Evolutionary conservation across 345 rosid species (phyloP), one percentile per base, ranked within the genome.

Genomic region (Garcia nutans): DNA sequence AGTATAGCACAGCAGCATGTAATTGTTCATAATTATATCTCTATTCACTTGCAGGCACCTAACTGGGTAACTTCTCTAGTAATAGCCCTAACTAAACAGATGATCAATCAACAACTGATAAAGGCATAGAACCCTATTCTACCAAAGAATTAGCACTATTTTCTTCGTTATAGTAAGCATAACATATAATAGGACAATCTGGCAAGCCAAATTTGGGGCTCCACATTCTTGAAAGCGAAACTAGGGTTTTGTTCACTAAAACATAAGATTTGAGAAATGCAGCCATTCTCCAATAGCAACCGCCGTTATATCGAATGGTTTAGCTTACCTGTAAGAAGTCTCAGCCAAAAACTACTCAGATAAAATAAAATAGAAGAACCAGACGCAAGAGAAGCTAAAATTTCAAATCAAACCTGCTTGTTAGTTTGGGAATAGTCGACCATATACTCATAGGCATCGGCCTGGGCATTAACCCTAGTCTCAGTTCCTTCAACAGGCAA

Each of bases 401-500:
- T 47, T 47, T 26, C 8, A 55, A 55, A 24, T 17, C 31, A 63
- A 31, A 93, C 99, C 98, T 90, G 95, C 85, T 92, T 96, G 81
- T 92, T 96, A 61, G 97, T 96, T 86, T 91, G 97, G 1, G 98
- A 93, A 65, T 96, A 96, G 50, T 96, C 99, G 61, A 96, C 99
- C 99, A 96, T 96, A 57, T 96, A 96, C 87, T 93, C 99, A 63
- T 96, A 96, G 5, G 99, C 99, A 84, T 96, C 99, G 7, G 96
- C 97, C 83, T 96, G 99, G 50, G 99, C 99, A 79, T 96, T 96
- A 82, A 96, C 98, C 90, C 97, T 90, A 85, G 89, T 85, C 74
- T 93, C 99, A 22, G 99, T 96, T 3, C 99, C 98, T 88, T 96
- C 99, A 1, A 96, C 99, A n/a, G 99, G 99, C 80, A 96, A 85